Conservation (phyloP, 2,329 filamentous ascomycete genomes). For the Colletotrichum spinosum region DNA sequence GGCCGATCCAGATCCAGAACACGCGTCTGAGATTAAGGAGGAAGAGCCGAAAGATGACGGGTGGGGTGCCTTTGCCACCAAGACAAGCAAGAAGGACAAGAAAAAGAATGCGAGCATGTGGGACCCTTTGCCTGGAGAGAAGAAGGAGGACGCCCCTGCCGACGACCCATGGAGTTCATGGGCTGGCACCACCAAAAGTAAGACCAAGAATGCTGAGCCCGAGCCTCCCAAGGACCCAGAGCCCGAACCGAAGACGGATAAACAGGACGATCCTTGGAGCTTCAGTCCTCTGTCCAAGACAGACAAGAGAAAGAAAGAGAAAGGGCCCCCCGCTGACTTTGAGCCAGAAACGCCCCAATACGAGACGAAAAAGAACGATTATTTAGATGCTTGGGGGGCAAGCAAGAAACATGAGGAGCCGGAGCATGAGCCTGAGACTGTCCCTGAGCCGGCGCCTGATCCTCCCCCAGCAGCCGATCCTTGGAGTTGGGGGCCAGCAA, state of each 20-base stretch:
- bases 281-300: conserved; percentile 46
- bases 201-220: conserved; percentile 50
- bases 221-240: conserved; percentile 41
- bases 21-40: conserved; percentile 29
- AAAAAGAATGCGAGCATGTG: conserved; percentile 55
- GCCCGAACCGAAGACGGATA: conserved; percentile 37
- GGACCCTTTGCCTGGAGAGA: conserved; percentile 49
- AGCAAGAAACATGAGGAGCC: conserved; percentile 52
- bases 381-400: conserved; percentile 49
- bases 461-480: conserved; percentile 44
- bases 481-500: conserved; percentile 50
- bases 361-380: conserved; percentile 36
- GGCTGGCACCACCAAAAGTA: conserved; percentile 52
- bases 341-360: conserved; percentile 37
- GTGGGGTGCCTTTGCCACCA: conserved; percentile 44
- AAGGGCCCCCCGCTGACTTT: conserved; percentile 43
- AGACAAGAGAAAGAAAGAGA: conserved; percentile 54
- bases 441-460: conserved; percentile 43
- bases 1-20: conserved; percentile 23
- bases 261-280: conserved; percentile 40
- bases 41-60: conserved; percentile 53
- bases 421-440: conserved; percentile 38
- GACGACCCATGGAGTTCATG: conserved; percentile 45
- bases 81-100: conserved; percentile 57
- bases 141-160: conserved; percentile 44